Conservation (phyloP, 768 basidiomycete species). For the Chalciporus piperatus region DNA sequence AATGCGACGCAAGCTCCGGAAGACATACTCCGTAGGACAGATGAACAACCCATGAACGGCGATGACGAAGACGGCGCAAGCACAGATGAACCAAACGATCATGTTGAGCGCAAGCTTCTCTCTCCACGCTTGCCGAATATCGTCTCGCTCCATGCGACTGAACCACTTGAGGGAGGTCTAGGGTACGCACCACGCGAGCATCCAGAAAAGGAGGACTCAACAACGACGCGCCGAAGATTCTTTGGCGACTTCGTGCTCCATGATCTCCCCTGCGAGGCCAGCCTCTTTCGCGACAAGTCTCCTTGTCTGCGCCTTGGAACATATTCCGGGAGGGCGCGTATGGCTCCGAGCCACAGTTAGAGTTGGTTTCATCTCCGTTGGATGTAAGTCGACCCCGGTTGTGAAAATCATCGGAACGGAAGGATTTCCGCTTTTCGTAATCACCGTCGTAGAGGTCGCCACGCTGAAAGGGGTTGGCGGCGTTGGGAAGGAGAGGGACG, state of each 20-base stretch:
- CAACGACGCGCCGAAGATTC: slow-evolving; percentile 76
- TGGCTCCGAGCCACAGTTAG: too few species aligned
- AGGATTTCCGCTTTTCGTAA: slow-evolving; percentile 70
- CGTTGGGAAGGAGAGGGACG: slow-evolving; percentile 80
- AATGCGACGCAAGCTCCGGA: slow-evolving; percentile 77
- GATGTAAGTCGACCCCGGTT: slow-evolving; percentile 74
- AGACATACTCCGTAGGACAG: slow-evolving; percentile 94
- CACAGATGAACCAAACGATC: slow-evolving; percentile 93
- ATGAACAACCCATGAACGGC: slow-evolving; percentile 83
- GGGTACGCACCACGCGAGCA: slow-evolving; percentile 92
- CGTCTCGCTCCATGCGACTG: slow-evolving; percentile 90
- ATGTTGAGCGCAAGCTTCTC: slow-evolving; percentile 95
- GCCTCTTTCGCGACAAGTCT: slow-evolving; percentile 77
- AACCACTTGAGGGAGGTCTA: too few species aligned
- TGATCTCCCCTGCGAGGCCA: slow-evolving; percentile 70
- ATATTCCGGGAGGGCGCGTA: too few species aligned
- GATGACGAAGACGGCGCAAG: slow-evolving; percentile 88
- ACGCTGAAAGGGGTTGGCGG: slow-evolving; percentile 72
- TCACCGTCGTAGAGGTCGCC: slow-evolving; percentile 71
- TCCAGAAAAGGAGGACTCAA: slow-evolving; percentile 87
- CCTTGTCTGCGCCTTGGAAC: slow-evolving; percentile 71
- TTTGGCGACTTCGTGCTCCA: slow-evolving; percentile 85
- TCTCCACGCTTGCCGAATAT: slow-evolving; percentile 94
- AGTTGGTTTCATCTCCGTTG: too few species aligned
- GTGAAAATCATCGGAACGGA: slow-evolving; percentile 77